Conservation (phyloP, 2,329 filamentous ascomycete species). For the Sarocladium kiliense region DNA sequence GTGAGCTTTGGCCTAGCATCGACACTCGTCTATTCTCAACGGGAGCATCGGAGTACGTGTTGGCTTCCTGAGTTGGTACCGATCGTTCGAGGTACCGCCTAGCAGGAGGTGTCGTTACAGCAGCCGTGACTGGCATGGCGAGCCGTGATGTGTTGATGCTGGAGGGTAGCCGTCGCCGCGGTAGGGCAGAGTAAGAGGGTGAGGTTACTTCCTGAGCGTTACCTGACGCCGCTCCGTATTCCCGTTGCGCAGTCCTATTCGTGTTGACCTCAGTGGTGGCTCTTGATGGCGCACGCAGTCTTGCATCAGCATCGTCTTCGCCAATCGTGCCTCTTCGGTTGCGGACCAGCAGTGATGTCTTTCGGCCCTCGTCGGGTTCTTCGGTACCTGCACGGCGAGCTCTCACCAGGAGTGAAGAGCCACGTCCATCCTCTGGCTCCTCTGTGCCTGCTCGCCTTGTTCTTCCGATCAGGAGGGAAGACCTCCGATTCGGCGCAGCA, state of each 20-base stretch:
- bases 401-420: slow-evolving; percentile 43
- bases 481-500: slow-evolving; percentile 37
- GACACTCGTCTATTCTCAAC: slow-evolving; percentile 18
- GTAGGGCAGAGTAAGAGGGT: slow-evolving; percentile 40
- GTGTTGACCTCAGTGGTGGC: slow-evolving; percentile 50
- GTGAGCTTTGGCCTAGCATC: slow-evolving; percentile 3
- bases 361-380: slow-evolving; percentile 40
- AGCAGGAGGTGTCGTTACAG: slow-evolving; percentile 28
- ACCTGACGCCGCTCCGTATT: slow-evolving; percentile 15
- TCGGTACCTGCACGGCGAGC: slow-evolving; percentile 41
- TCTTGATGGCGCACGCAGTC: slow-evolving; percentile 52
- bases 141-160: slow-evolving; percentile 41
- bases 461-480: slow-evolving; percentile 44
- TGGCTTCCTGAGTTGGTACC: slow-evolving; percentile 34
- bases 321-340: slow-evolving; percentile 40
- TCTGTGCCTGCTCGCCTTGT: slow-evolving; percentile 42
- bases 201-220: slow-evolving; percentile 23
- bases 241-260: slow-evolving; percentile 24
- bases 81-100: slow-evolving; percentile 46
- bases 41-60: slow-evolving; percentile 18
- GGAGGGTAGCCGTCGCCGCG: slow-evolving; percentile 48
- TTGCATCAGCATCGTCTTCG: slow-evolving; percentile 44
- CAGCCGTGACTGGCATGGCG: slow-evolving; percentile 26
- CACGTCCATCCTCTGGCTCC: slow-evolving; percentile 40
- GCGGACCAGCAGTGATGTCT: slow-evolving; percentile 39